Evolutionary conservation across 2,329 filamentous ascomycete species (phyloP).

Genomic region (Penicillium sp.): DNA sequence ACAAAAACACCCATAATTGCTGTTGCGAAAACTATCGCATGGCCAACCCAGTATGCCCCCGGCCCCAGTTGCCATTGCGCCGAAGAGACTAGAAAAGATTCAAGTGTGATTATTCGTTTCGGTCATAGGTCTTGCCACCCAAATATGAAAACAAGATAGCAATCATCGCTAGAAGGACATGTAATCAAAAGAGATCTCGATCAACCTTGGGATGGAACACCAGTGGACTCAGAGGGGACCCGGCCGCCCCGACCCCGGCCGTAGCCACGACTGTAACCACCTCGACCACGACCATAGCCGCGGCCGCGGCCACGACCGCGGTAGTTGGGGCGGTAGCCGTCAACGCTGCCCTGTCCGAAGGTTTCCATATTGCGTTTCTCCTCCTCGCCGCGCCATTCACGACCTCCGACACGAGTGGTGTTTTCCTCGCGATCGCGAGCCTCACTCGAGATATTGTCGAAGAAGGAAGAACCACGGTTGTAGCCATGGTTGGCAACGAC

Average conservation of each 20-base stretch:
- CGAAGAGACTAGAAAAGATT: conserved; percentile 17
- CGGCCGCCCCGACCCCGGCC: conserved; percentile 35
- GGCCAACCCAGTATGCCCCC: conserved; percentile 19
- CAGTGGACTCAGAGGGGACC: conserved; percentile 31
- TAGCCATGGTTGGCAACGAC: conserved; percentile 50
- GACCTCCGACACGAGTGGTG: conserved; percentile 58
- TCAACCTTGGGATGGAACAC: conserved; percentile 31
- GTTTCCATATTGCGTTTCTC: conserved; percentile 95
- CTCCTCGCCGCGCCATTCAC: conserved; percentile 85
- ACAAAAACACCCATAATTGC: conserved; percentile 18
- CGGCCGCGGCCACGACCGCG: conserved; percentile 53
- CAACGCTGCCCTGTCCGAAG: conserved; percentile 91
- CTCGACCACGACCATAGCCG: conserved; percentile 43
- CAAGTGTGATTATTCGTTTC: conserved; percentile 20
- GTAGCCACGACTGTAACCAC: conserved; percentile 41
- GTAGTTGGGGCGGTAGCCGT: conserved; percentile 72
- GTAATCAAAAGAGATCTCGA: conserved; percentile 7
- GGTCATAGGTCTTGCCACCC: conserved; percentile 21
- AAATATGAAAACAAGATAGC: conserved; percentile 15
- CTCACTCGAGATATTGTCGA: conserved; percentile 96
- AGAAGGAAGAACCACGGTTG: conserved; percentile 84
- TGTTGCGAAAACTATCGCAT: conserved; percentile 18
- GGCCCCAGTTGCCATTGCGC: conserved; percentile 22
- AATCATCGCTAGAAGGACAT: conserved; percentile 17
- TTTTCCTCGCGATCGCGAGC: conserved; percentile 77